phyloP scores from a whole-genome alignment of 495 filamentous ascomycete genomes.

The Tetracladium setigerum region DNA sequence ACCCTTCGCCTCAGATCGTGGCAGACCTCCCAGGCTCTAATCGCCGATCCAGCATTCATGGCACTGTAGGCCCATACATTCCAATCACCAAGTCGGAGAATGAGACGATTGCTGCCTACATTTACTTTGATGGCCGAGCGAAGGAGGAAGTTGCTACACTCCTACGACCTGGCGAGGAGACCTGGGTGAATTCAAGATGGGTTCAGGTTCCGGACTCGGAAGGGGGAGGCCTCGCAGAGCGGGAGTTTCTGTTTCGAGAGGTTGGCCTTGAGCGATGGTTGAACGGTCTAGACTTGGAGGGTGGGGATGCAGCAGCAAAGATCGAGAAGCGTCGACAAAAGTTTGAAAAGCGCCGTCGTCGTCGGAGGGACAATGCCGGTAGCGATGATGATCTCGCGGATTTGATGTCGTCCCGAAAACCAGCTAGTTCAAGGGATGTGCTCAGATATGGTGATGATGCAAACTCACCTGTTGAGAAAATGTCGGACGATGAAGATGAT shows the following conservation, averaged over 20 bases:
- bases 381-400: constrained; percentile 45
- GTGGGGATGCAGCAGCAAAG: constrained; percentile 75
- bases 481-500: constrained; percentile 57
- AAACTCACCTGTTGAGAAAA: constrained; percentile 61
- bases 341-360: constrained; percentile 75
- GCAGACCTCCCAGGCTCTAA: constrained; percentile 30
- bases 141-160: constrained; percentile 98
- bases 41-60: constrained; percentile 24
- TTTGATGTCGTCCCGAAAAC: constrained; percentile 11
- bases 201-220: constrained; percentile 87
- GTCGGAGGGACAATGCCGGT: constrained; percentile 47
- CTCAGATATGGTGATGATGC: constrained; percentile 72
- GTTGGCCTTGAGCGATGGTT: constrained; percentile 94
- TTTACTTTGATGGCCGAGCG: constrained; percentile 92
- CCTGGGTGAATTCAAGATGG: constrained; percentile 98
- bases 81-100: constrained; percentile 83
- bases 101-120: constrained; percentile 96
- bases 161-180: constrained; percentile 88
- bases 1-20: constrained; percentile 71
- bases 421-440: constrained; percentile 35
- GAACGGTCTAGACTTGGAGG: constrained; percentile 86
- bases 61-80: constrained; percentile 75
- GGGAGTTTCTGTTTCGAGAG: constrained; percentile 96
- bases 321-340: constrained; percentile 81
- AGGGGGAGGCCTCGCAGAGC: constrained; percentile 88